Base-by-base conservation (phyloP, 371 early-diverging fungal species). In the Batrachochytrium dendrobatidis region DNA sequence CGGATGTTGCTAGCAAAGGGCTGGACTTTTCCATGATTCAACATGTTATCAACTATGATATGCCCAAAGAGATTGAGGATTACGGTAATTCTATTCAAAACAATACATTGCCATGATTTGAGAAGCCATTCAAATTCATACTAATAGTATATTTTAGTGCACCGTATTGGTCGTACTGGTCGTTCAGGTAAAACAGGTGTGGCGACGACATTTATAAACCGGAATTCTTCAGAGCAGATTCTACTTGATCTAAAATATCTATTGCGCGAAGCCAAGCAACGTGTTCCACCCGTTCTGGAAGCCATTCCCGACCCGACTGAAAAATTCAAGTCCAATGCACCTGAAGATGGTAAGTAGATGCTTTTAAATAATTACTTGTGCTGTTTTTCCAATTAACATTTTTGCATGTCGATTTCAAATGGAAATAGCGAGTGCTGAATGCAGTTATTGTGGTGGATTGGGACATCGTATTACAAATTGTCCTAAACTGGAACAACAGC, bases 131-230 rank as follows among this genome's bases (percentile, higher is more conserved):
- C 15, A 12, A n/a, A 15, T 12, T n/a, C 12, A 12, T 39, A 12
- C 12, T n/a, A 15, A 12, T 12, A 12, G n/a, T 39, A 15, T 25
- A 32, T 34, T 53, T 10, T 51, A 81, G 88, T 98, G 6, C 99
- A 99, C 78, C 81, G 99, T 53, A 96, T 99, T 61, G 99, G 98
- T 60, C 85, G 98, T 74, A 99, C 99, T n/a, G 99, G 99, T 60
- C 92, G 99, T 62, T 89, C 90, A 12, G 96, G 96, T 12, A 91
- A 91, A 69, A 93, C 94, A 0, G 99, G 99, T 48, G 77, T 91
- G 2, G 92, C 98, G 0, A 92, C 94, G 0, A 96, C 98, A 2
- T 99, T 97, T 75, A 92, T 99, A 65, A 92, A 92, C 64, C 71
- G 81, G 62, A 84, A 79, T 44, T 86, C 85, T 43, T 86, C 91